These are phyloP conservation scores for Didymella glomerata DNA, from an alignment of 2,329 filamentous ascomycete genomes.

Conservation along the genomic window DNA sequence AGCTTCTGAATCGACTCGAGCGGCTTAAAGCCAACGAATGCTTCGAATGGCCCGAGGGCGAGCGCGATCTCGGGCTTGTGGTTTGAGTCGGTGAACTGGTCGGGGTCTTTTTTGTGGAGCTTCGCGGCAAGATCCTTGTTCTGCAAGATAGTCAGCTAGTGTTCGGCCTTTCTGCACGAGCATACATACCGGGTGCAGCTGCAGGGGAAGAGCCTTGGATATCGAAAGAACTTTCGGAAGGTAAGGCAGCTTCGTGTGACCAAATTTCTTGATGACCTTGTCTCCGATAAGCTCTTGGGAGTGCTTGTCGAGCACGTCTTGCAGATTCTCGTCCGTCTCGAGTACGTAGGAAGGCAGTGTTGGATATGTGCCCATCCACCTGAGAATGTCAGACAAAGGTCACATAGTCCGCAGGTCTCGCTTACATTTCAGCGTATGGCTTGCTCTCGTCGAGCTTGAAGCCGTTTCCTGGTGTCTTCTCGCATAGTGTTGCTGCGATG, in stretches of 20 bases:
- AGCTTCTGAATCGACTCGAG: conserved; percentile 66
- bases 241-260: conserved; percentile 71
- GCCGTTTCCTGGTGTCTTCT: conserved; percentile 68
- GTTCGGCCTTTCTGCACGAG: neutral
- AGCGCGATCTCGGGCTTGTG: conserved; percentile 84
- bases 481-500: conserved; percentile 70
- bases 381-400: conserved; percentile 24
- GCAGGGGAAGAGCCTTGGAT: conserved; percentile 75
- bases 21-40: conserved; percentile 79
- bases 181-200: conserved; percentile 68
- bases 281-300: conserved; percentile 71
- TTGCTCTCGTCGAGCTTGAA: conserved; percentile 72
- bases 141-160: conserved; percentile 23
- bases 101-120: conserved; percentile 70
- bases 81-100: conserved; percentile 74
- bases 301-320: conserved; percentile 69
- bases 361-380: conserved; percentile 80
- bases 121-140: conserved; percentile 71
- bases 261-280: conserved; percentile 67
- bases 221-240: conserved; percentile 81
- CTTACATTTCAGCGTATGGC: conserved; percentile 67
- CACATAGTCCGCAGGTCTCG: neutral
- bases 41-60: conserved; percentile 74
- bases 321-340: conserved; percentile 68
- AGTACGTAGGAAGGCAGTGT: conserved; percentile 72